Percentiles rank a stretch among this genome's conserved stretches.
phyloP scores from a whole-genome alignment of 495 filamentous ascomycete species.

The Stereocaulon alpinum region DNA sequence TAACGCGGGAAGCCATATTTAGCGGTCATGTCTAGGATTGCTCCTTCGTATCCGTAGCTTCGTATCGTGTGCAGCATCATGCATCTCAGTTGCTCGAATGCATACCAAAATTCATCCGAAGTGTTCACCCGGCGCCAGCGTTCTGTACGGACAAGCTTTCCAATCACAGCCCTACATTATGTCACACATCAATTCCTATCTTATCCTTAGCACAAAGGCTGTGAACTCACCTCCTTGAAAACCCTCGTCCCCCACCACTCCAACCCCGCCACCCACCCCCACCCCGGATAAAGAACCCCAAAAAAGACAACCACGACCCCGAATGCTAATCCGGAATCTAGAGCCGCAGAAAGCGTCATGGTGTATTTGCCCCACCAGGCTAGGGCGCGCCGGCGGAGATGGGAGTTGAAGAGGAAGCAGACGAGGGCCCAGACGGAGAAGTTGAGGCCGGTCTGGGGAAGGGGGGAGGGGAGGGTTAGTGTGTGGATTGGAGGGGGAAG shows the following conservation, averaged over 20 bases:
- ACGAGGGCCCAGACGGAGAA: constrained; percentile 75
- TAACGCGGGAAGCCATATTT: too few relatives aligned
- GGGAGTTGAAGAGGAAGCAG: constrained; percentile 71
- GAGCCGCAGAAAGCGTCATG: constrained; percentile 71
- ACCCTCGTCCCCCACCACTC: constrained; percentile 71
- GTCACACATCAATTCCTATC: background rate
- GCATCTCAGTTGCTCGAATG: too few relatives aligned
- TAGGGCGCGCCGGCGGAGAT: constrained; percentile 51
- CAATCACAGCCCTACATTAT: constrained; percentile 17
- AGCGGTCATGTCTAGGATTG: too few relatives aligned
- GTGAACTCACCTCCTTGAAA: constrained; percentile 36
- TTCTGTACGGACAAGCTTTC: constrained; percentile 17
- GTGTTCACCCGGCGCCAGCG: constrained; percentile 8
- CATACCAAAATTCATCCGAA: too few relatives aligned
- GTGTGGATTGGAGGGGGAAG: constrained; percentile 3
- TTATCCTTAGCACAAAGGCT: too few relatives aligned
- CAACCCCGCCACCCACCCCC: constrained; percentile 46
- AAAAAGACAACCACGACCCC: constrained; percentile 77
- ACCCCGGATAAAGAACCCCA: constrained; percentile 55
- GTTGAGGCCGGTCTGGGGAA: constrained; percentile 55
- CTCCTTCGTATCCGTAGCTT: too few relatives aligned
- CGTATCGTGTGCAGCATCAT: too few relatives aligned
- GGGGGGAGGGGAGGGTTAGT: background rate
- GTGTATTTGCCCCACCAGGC: constrained; percentile 87
- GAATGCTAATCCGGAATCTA: constrained; percentile 73